Evolutionary conservation across 2,329 filamentous ascomycete genomes (phyloP).

Genomic region (Exophiala phaeomuriformis): DNA sequence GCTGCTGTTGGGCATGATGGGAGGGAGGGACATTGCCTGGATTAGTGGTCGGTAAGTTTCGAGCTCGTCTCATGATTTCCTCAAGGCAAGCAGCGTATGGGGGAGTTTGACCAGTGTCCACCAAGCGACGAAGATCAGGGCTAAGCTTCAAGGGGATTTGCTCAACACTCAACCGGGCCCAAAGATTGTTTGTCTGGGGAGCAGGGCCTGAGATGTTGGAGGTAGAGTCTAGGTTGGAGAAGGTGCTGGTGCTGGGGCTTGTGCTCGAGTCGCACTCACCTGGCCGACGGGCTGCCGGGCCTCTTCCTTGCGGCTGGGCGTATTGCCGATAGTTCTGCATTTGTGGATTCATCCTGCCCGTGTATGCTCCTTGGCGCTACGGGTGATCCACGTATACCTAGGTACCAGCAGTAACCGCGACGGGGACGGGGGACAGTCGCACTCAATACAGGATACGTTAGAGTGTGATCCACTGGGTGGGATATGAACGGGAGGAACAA

Average conservation of each 20-base stretch:
- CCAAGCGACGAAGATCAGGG: background rate
- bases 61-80: background rate
- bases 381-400: background rate
- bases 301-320: constrained; percentile 23
- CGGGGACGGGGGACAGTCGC: too few relatives aligned
- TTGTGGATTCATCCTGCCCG: constrained; percentile 25
- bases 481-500: background rate
- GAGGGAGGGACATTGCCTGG: constrained; percentile 21
- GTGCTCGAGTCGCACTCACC: constrained; percentile 22
- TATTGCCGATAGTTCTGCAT: constrained; percentile 27
- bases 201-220: background rate
- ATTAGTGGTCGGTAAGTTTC: background rate
- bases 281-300: constrained; percentile 22
- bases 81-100: background rate
- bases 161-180: background rate
- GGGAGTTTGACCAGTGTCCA: constrained; percentile 2
- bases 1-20: constrained; percentile 23
- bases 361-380: background rate
- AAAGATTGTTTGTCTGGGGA: background rate
- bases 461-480: background rate
- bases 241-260: background rate
- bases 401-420: background rate
- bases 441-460: background rate
- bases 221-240: background rate
- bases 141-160: background rate